Percentiles rank a stretch among this genome's conserved stretches.
phyloP scores from a whole-genome alignment of 2,329 filamentous ascomycete species.

The Waltergamsia citrina region DNA sequence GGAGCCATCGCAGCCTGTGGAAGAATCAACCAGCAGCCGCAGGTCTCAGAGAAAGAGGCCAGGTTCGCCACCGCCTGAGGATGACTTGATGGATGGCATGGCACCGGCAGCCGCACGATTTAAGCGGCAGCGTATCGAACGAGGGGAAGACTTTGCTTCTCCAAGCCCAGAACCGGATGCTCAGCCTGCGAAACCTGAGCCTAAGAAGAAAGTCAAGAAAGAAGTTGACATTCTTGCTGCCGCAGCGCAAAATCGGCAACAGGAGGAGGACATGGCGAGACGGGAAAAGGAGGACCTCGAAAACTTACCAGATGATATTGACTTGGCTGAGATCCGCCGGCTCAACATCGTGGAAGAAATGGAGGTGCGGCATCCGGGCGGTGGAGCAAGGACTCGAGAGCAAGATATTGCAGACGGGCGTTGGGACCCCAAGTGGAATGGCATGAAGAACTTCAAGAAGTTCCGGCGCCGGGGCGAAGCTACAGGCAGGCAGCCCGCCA shows the following conservation, averaged over 20 bases:
- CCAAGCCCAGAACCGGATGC: constrained; percentile 15
- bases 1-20: constrained; percentile 17
- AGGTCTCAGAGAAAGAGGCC: constrained; percentile 34
- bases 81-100: constrained; percentile 60
- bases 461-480: constrained; percentile 55
- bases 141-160: constrained; percentile 35
- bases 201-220: constrained; percentile 39
- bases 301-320: constrained; percentile 50
- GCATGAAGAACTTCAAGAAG: constrained; percentile 90
- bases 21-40: constrained; percentile 9
- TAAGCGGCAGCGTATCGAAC: constrained; percentile 66
- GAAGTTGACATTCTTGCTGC: constrained; percentile 62
- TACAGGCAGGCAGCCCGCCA: constrained; percentile 28
- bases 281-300: constrained; percentile 44
- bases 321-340: constrained; percentile 63
- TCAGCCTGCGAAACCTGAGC: constrained; percentile 9
- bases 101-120: constrained; percentile 68
- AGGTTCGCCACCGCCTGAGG: constrained; percentile 28
- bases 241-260: constrained; percentile 49
- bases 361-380: constrained; percentile 32
- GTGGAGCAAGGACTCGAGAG: constrained; percentile 24
- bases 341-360: constrained; percentile 73
- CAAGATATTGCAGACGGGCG: constrained; percentile 43
- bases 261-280: constrained; percentile 55
- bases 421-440: constrained; percentile 89